Percentiles rank a stretch among this genome's conserved stretches.
phyloP scores from a whole-genome alignment of 257 asterid species.

The Eustoma russellianum region DNA sequence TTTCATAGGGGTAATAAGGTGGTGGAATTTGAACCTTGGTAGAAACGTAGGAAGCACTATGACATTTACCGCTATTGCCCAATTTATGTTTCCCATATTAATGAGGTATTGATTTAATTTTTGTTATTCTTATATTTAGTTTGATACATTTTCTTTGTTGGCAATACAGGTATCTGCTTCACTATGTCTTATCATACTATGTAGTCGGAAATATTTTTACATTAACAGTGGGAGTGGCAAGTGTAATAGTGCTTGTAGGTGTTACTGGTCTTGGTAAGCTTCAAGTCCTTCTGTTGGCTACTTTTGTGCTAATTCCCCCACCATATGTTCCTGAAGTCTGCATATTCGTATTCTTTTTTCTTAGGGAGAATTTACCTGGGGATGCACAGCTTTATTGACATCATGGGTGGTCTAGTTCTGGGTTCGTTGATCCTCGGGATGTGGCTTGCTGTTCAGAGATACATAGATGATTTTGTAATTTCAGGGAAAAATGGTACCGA shows the following conservation, averaged over 20 bases:
- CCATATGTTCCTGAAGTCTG: conserved; percentile 8
- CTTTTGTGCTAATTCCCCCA: conserved; percentile 8
- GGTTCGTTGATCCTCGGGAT: conserved; percentile 63
- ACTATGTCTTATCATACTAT: conserved; percentile 43
- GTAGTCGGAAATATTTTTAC: conserved; percentile 24
- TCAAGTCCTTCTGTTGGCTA: conserved; percentile 8
- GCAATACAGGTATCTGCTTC: conserved; percentile 60
- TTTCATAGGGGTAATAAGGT: no score
- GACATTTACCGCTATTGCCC: no score
- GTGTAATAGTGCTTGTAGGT: conserved; percentile 52
- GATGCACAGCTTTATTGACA: conserved; percentile 88
- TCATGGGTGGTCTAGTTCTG: conserved; percentile 61
- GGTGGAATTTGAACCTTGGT: no score
- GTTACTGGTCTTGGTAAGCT: conserved; percentile 64
- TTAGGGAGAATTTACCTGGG: conserved; percentile 92
- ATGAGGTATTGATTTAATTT: no score
- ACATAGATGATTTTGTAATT: conserved; percentile 54
- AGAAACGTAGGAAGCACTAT: no score
- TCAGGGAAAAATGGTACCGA: conserved; percentile 73
- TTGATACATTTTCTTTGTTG: conserved; percentile 1
- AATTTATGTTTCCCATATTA: no score
- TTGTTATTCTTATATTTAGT: no score
- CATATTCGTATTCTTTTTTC: conserved; percentile 8
- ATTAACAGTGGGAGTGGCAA: conserved; percentile 31
- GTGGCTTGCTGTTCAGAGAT: conserved; percentile 62